Conservation (phyloP, 208 protist species). For the Phytomonas francai region DNA sequence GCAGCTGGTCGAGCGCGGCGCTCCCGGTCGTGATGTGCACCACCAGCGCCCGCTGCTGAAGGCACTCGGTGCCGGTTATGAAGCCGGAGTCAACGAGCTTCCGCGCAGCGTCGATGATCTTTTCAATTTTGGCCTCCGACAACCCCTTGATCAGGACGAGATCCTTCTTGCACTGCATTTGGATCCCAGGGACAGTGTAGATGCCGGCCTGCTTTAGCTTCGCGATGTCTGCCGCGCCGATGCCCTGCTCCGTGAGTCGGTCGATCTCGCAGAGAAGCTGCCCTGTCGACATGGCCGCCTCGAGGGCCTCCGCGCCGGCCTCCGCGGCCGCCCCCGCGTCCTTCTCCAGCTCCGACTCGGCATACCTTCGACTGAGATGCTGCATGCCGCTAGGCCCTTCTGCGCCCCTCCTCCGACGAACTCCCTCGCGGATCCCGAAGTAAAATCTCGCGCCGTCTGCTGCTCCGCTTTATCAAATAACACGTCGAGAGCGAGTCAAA, state of each 20-base stretch:
- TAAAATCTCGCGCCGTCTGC: too few species aligned
- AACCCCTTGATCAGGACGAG: conserved; percentile 95
- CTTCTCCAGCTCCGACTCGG: conserved; percentile 13
- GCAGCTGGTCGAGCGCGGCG: conserved; percentile 87
- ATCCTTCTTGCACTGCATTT: conserved; percentile 90
- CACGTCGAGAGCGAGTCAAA: too few species aligned
- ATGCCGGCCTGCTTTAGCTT: conserved; percentile 89
- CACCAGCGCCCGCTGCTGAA: conserved; percentile 85
- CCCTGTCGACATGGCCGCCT: conserved; percentile 12
- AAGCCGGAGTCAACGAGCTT: conserved; percentile 87
- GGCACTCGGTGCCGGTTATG: conserved; percentile 77
- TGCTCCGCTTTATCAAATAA: too few species aligned
- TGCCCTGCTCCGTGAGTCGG: conserved; percentile 85
- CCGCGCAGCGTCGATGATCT: conserved; percentile 93
- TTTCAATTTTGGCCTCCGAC: conserved; percentile 97
- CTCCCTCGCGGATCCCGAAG: too few species aligned
- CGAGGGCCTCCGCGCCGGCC: conserved; percentile 7
- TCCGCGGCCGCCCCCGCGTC: conserved; percentile 17
- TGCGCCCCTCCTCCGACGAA: too few species aligned
- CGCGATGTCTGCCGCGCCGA: conserved; percentile 77
- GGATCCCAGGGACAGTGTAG: conserved; percentile 86
- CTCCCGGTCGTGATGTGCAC: conserved; percentile 93
- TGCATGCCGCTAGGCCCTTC: background rate
- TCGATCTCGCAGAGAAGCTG: conserved; percentile 77
- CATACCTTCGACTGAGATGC: conserved; percentile 3